Percentiles rank a stretch among this genome's conserved stretches.
phyloP scores from a whole-genome alignment of 441 rosid genomes.

The Francoa sonchifolia region DNA sequence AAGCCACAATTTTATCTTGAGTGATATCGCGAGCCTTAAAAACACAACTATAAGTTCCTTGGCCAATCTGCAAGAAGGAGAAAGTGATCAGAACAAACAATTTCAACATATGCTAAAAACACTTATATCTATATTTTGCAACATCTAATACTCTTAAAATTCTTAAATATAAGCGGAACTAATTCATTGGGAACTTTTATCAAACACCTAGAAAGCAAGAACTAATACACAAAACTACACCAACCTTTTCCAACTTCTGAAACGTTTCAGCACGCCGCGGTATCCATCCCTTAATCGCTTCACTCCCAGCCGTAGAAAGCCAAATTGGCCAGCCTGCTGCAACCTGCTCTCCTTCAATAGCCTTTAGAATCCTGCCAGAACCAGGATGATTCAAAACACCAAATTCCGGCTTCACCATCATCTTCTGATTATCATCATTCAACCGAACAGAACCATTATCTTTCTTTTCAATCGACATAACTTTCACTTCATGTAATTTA shows the following conservation, averaged over 20 bases:
- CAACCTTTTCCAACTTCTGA: conserved; percentile 76
- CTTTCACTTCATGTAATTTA: conserved; percentile 32
- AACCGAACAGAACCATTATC: conserved; percentile 28
- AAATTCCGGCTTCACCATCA: conserved; percentile 25
- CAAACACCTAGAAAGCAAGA: not conserved
- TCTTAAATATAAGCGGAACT: no score
- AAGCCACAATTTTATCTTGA: conserved; percentile 58
- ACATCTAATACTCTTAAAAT: no score
- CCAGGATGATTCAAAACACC: conserved; percentile 20
- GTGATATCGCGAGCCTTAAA: conserved; percentile 71
- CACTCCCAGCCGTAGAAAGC: conserved; percentile 70
- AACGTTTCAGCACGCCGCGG: conserved; percentile 71
- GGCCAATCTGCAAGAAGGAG: conserved; percentile 67
- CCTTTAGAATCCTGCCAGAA: conserved; percentile 26
- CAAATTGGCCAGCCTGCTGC: conserved; percentile 89
- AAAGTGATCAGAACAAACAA: conserved; percentile 2
- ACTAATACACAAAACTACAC: conserved; percentile 9
- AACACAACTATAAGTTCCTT: conserved; percentile 93
- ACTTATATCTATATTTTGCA: not conserved
- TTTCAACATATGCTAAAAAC: not conserved
- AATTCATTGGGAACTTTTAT: no score
- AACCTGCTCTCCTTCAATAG: conserved; percentile 43
- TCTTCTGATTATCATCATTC: conserved; percentile 26
- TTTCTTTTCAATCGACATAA: conserved; percentile 43
- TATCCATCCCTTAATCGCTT: conserved; percentile 74